Conservation (phyloP, 2,329 filamentous ascomycete genomes). For the Fusarium multiceps region DNA sequence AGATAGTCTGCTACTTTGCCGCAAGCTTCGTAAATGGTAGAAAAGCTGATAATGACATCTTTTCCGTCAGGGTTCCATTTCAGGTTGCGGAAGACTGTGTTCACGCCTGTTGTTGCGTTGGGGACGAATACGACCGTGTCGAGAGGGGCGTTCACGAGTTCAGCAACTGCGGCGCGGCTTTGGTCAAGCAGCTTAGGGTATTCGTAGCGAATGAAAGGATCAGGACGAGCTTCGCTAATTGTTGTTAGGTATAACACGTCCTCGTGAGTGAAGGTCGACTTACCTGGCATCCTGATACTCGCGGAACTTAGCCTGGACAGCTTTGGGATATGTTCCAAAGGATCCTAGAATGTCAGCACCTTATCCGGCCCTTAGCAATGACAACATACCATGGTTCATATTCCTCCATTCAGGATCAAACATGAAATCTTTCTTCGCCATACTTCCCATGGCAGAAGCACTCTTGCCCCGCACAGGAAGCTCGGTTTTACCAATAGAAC, state of each 20-base stretch:
- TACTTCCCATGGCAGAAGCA: slow-evolving; percentile 49
- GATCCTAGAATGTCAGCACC: slow-evolving; percentile 65
- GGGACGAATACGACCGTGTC: slow-evolving; percentile 79
- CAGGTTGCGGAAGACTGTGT: slow-evolving; percentile 83
- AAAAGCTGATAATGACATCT: slow-evolving; percentile 84
- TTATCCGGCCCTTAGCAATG: not conserved
- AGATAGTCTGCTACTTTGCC: slow-evolving; percentile 78
- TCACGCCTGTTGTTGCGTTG: slow-evolving; percentile 83
- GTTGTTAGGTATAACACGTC: not conserved
- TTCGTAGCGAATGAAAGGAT: slow-evolving; percentile 79
- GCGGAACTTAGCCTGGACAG: slow-evolving; percentile 69
- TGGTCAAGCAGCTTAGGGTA: slow-evolving; percentile 72
- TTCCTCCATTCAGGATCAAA: slow-evolving; percentile 76
- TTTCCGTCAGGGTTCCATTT: slow-evolving; percentile 73
- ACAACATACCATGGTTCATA: slow-evolving; percentile 78
- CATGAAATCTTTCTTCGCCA: slow-evolving; percentile 72
- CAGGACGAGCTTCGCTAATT: slow-evolving; percentile 71
- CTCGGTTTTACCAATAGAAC: slow-evolving; percentile 34
- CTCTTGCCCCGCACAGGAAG: slow-evolving; percentile 43
- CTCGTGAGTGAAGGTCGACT: not conserved
- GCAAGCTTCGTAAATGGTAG: slow-evolving; percentile 81
- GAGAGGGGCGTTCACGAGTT: slow-evolving; percentile 71
- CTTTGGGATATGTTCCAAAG: slow-evolving; percentile 78
- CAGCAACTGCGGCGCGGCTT: slow-evolving; percentile 74
- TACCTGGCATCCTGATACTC: slow-evolving; percentile 70